Evolutionary conservation across 371 early-diverging fungal species (phyloP).

Genomic region (Apophysomyces sp.): DNA sequence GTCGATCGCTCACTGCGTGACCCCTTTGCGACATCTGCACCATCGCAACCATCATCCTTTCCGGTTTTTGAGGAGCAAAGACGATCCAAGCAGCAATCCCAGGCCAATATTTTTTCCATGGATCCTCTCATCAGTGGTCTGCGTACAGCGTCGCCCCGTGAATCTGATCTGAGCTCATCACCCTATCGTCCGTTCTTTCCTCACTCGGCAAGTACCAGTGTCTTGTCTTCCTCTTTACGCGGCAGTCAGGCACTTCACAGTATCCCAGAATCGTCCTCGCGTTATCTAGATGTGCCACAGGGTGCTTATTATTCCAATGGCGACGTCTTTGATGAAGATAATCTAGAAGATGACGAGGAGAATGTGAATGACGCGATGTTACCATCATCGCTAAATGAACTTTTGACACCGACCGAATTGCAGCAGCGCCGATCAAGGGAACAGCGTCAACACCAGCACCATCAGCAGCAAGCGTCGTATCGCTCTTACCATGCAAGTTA

Average conservation of each 20-base stretch:
- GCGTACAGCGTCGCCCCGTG: constrained; percentile 7
- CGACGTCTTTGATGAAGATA: constrained; percentile 12
- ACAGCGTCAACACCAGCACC: constrained; percentile 15
- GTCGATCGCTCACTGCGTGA: constrained; percentile 2
- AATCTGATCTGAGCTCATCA: constrained; percentile 13
- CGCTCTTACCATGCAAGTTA: constrained; percentile 3
- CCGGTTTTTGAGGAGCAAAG: not conserved
- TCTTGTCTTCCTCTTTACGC: constrained; percentile 13
- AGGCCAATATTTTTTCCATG: not conserved
- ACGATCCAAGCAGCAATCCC: not conserved
- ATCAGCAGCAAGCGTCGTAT: constrained; percentile 4
- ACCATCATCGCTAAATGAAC: constrained; percentile 53
- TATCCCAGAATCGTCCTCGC: constrained; percentile 13
- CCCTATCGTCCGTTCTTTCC: constrained; percentile 9
- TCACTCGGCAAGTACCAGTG: constrained; percentile 1
- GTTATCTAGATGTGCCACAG: constrained; percentile 19
- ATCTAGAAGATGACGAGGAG: constrained; percentile 12
- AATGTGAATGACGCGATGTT: constrained; percentile 46
- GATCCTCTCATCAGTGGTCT: not conserved
- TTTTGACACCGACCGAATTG: constrained; percentile 50
- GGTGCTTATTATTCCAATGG: constrained; percentile 8
- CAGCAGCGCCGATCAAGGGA: constrained; percentile 37
- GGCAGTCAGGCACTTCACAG: constrained; percentile 13
- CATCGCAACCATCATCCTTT: not conserved
- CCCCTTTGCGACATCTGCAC: constrained; percentile 1